Base-by-base conservation (phyloP, 2,329 filamentous ascomycete genomes). In the Cyanodermella asteris region DNA sequence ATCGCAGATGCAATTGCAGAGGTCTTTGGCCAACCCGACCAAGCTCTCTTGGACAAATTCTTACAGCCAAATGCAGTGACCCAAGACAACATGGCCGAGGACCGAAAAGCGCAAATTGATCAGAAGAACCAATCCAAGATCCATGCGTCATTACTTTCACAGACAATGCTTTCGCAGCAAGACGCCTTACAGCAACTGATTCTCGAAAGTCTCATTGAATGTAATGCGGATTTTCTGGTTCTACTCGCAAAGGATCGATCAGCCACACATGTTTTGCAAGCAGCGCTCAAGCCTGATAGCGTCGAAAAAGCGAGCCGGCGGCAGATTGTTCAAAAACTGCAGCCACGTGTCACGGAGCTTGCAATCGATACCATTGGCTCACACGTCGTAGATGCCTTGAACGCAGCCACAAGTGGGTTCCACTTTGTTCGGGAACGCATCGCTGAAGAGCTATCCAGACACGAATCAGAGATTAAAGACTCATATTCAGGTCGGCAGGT, bases 141-240 rank as follows among this genome's bases (percentile, higher is more conserved):
- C 43, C 82, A 97, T 51, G 78, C 74, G 31, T 80, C 77, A 12
- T 61, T 91, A 23, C 61, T 97, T 15, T 71, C 76, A 6, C 72
- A 87, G 32, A 55, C 74, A 4, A 73, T 97, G 55, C 65, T 94
- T 25, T 53, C 64, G 6, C 71, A 78, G 14, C 64, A 75, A 0
- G 78, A 78, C 1, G 47, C 61, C 1, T 55, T 82, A 2, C 61
- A 64, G 28, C 65, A 65, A 25, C 59, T 82, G 7, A 63, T 91
- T 16, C 77, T 87, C 42, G 63, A 70, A 10, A 65, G 72, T n/a
- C 49, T 87, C 13, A 51, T 72, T 12, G 55, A 64, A 4, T 58
- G 74, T 35, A 52, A 57, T 7, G 44, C 50, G 22, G 62, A 56
- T 26, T 61, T 53, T 13, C 56, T 71, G 27, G 43, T 78, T 16